A percentile compares a stretch with the other conserved stretches of the same genome.
Evolutionary conservation across 441 rosid genomes (phyloP).

Genomic region (Erodium moschatum): DNA sequence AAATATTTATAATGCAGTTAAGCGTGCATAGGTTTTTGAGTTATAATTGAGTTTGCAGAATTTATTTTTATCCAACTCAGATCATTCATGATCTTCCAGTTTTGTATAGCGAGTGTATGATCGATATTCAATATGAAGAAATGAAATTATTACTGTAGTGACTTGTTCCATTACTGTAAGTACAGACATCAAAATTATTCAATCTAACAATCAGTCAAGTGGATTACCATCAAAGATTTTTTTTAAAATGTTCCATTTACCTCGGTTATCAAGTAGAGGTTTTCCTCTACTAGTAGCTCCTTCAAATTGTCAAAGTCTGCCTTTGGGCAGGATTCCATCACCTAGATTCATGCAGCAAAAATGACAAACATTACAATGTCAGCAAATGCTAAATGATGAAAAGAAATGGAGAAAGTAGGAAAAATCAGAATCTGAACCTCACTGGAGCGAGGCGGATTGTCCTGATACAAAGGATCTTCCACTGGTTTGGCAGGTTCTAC

Average conservation of each 20-base stretch:
- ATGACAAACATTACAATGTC: not conserved
- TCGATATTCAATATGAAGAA: not conserved
- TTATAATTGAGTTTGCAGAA: not conserved
- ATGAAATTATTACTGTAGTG: too few species aligned
- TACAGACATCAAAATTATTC: not conserved
- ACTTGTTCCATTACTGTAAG: not conserved
- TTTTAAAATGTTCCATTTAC: conserved; percentile 26
- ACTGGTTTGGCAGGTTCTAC: conserved; percentile 51
- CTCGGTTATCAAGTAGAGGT: conserved; percentile 63
- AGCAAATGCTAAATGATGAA: conserved; percentile 4
- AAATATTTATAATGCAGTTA: too few species aligned
- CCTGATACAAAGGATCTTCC: conserved; percentile 51
- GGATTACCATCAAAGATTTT: not conserved
- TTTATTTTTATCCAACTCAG: not conserved
- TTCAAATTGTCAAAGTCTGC: conserved; percentile 38
- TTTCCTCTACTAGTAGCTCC: conserved; percentile 56
- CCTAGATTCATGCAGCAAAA: conserved; percentile 29
- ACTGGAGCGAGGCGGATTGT: conserved; percentile 33
- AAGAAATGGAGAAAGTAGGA: not conserved
- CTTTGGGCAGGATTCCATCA: conserved; percentile 65
- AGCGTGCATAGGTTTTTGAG: not conserved
- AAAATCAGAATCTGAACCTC: conserved; percentile 29
- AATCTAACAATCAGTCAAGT: not conserved
- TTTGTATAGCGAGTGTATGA: not conserved
- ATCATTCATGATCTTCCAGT: not conserved